Base-by-base conservation (phyloP, 108 stramenopile genomes). In the Nitzschia sp. region DNA sequence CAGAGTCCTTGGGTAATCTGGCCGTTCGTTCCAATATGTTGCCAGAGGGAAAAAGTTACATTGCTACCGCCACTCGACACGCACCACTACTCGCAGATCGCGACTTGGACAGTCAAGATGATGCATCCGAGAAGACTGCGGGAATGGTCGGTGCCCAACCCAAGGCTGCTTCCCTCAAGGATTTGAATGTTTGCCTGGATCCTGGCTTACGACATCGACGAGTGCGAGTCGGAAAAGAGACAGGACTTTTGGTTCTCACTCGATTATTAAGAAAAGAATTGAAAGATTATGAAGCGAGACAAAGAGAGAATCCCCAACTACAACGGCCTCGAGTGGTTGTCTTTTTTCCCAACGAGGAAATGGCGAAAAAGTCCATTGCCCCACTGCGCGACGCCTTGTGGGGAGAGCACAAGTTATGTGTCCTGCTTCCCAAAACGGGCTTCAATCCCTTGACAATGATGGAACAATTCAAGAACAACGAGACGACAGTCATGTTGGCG, bases 261-360 rank as follows among this genome's bases (percentile, higher is more conserved):
- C 86, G 88, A 25, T 71, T 90, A 54, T 69, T 93, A 34, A 87
- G 92, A 28, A 78, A 90, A 68, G 89, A 90, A 68, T 75, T 93
- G 9, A 50, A 78, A 31, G 79, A 75, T 3, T 93, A 81, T 48
- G 87, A 90, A 30, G 61, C 78, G 27, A 56, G 60, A 5, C 53
- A 57, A 11, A 22, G 16, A 45, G 47, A 47, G 1, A 71, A 72
- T 34, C 53, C 63, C 17, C 35, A 59, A 13, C 57, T 26, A 41
- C 57, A 48, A 56, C 78, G 86, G 21, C 92, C 92, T 26, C 77
- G 86, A 16, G 92, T 94, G 17, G 88, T 94, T 0, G 78, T 90
- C 3, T 94, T 91, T 72, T 91, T 91, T 62, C 90, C 93, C 1
- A 77, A 81, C 33, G 93, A 94, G 69, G 83, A 76, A n/a, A 67